Conservation (phyloP, 2,329 filamentous ascomycete species). For the Sclerotinia minor region DNA sequence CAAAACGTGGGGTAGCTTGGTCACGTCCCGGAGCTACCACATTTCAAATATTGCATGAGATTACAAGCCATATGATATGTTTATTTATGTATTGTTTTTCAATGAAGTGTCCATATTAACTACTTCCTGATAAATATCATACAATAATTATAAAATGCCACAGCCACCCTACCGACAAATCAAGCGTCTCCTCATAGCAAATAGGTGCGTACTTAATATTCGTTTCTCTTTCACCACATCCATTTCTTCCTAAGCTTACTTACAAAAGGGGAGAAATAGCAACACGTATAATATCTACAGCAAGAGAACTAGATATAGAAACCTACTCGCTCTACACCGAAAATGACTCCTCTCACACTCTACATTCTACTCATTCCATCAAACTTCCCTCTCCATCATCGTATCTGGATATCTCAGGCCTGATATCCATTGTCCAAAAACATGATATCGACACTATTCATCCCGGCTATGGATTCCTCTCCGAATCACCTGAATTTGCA, state of each 20-base stretch:
- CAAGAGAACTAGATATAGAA: conserved; percentile 57
- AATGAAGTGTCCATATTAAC: neutral
- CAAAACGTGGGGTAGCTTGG: neutral
- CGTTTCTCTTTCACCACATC: neutral
- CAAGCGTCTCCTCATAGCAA: conserved; percentile 53
- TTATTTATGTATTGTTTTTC: neutral
- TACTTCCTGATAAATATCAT: neutral
- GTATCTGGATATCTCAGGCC: conserved; percentile 53
- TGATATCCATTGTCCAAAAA: conserved; percentile 50
- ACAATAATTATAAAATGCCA: neutral
- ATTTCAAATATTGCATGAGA: neutral
- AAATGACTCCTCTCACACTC: conserved; percentile 56
- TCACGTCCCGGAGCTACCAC: neutral
- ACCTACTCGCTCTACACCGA: conserved; percentile 57
- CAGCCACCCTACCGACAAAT: conserved; percentile 41
- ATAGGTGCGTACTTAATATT: conserved; percentile 45
- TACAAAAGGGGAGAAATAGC: conserved; percentile 61
- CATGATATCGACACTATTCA: conserved; percentile 64
- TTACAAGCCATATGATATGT: neutral
- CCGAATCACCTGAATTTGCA: conserved; percentile 69
- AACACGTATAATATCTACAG: conserved; percentile 58
- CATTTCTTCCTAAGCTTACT: neutral
- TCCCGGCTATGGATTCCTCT: conserved; percentile 70
- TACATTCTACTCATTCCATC: conserved; percentile 52
- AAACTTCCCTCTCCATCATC: conserved; percentile 51